phyloP scores from a whole-genome alignment of 2,329 filamentous ascomycete species.

The Lachnellula arida region DNA sequence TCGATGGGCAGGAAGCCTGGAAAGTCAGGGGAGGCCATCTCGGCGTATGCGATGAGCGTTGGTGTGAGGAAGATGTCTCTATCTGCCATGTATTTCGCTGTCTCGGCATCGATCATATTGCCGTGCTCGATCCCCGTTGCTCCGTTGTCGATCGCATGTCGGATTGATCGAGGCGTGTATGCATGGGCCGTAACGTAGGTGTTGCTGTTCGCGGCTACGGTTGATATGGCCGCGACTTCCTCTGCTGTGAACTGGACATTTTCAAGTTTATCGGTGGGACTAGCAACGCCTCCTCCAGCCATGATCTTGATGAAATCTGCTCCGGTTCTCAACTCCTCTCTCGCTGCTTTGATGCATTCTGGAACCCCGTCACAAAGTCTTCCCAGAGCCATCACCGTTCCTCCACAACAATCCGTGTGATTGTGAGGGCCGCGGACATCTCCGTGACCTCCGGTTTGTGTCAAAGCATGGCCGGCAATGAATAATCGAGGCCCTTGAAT shows the following conservation, averaged over 20 bases:
- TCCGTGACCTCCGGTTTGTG: constrained; percentile 55
- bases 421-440: constrained; percentile 45
- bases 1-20: constrained; percentile 40
- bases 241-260: constrained; percentile 52
- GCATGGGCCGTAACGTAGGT: constrained; percentile 55
- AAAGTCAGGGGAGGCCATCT: constrained; percentile 43
- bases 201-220: constrained; percentile 43
- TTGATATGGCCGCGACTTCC: constrained; percentile 51
- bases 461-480: constrained; percentile 49
- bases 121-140: constrained; percentile 56
- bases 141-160: constrained; percentile 50
- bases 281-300: constrained; percentile 52
- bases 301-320: constrained; percentile 61
- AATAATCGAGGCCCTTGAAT: constrained; percentile 52
- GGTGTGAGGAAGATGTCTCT: constrained; percentile 48
- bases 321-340: constrained; percentile 51
- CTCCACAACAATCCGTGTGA: constrained; percentile 43
- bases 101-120: constrained; percentile 56
- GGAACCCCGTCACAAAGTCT: constrained; percentile 50
- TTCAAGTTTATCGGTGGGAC: constrained; percentile 49
- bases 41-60: constrained; percentile 48
- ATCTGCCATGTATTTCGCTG: constrained; percentile 46
- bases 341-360: constrained; percentile 46
- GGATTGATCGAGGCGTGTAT: constrained; percentile 51
- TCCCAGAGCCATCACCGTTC: constrained; percentile 37